Evolutionary conservation across 2,329 filamentous ascomycete species (phyloP), one percentile per base, ranked within the genome.

Genomic region (Paracamarosporium sp.): DNA sequence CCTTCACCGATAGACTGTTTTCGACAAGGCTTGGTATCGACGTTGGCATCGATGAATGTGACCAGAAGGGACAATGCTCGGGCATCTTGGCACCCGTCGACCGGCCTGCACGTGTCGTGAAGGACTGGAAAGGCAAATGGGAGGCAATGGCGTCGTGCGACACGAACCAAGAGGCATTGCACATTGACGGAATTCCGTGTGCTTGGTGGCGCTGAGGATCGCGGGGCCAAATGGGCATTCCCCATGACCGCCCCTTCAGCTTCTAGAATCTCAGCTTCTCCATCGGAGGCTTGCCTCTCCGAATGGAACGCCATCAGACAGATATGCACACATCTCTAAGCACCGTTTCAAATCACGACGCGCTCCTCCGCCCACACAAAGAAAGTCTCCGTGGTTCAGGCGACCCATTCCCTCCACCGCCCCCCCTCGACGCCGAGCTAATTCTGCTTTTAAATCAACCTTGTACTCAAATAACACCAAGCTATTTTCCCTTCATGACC

Each of bases 261-360:
- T 46, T 46, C 43, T 20, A 12, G 45, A 48, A 48, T 17, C 20
- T 48, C 30, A 48, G 45, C 45, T 25, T 30, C 45, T 35, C 17
- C 31, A 7, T 25, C 20, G 45, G 20, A 33, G 31, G 45, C 44
- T 25, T 20, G 7, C 30, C 28, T 35, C n/a, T 27, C 44, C 45
- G 35, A 38, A 3, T 8, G n/a, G 22, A 2, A 24, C 31, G 45
- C 45, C 30, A 25, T 35, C 17, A 47, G 44, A 17, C 17, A 48
- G 28, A 47, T 17, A 9, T 22, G 30, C 45, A 48, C 45, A 17
- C 44, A 47, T 28, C 44, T 24, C 20, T 12, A n/a, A 25, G 30
- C 45, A 36, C 11, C 27, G 30, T 46, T 46, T 46, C 43, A 12
- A 46, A 46, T 31, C 44, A 47, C 28, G 17, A 24, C 17, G 30